Percentiles rank a stretch among this genome's conserved stretches.
These are phyloP conservation scores for Sphaerosporella brunnea DNA, from an alignment of 495 filamentous ascomycete genomes.

Conservation along the genomic window DNA sequence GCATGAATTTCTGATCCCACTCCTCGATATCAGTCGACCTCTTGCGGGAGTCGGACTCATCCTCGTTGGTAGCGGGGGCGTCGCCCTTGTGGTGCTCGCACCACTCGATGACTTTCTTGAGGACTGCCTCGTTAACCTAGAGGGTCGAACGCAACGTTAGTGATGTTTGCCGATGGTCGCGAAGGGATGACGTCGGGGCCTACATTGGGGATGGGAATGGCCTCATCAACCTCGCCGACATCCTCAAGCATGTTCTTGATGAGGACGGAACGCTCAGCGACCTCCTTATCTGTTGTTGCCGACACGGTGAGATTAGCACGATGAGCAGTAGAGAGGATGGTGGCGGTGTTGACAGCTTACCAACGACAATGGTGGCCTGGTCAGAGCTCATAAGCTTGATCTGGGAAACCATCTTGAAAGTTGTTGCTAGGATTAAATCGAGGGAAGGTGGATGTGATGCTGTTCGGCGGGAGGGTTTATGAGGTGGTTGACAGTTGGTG, in stretches of 20 bases:
- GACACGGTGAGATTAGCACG: neutral
- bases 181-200: slow-evolving; percentile 26
- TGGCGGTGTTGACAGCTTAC: slow-evolving; percentile 15
- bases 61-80: slow-evolving; percentile 53
- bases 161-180: neutral
- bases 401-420: slow-evolving; percentile 11
- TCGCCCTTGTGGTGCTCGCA: slow-evolving; percentile 86
- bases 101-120: slow-evolving; percentile 95
- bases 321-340: slow-evolving; percentile 11
- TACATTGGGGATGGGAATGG: slow-evolving; percentile 79
- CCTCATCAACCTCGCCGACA: slow-evolving; percentile 49
- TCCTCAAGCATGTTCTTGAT: slow-evolving; percentile 98
- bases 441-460: neutral
- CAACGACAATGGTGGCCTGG: slow-evolving; percentile 19
- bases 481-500: neutral
- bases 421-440: neutral
- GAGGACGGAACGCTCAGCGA: slow-evolving; percentile 80
- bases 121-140: slow-evolving; percentile 80
- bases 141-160: neutral
- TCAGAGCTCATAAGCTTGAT: slow-evolving; percentile 26
- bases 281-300: slow-evolving; percentile 54
- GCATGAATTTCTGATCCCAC: slow-evolving; percentile 99
- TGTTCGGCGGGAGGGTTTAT: neutral
- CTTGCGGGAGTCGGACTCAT: slow-evolving; percentile 87
- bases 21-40: slow-evolving; percentile 98